Evolutionary conservation across 768 basidiomycete species (phyloP), one percentile per base, ranked within the genome.

Genomic region (Mycena galericulata): DNA sequence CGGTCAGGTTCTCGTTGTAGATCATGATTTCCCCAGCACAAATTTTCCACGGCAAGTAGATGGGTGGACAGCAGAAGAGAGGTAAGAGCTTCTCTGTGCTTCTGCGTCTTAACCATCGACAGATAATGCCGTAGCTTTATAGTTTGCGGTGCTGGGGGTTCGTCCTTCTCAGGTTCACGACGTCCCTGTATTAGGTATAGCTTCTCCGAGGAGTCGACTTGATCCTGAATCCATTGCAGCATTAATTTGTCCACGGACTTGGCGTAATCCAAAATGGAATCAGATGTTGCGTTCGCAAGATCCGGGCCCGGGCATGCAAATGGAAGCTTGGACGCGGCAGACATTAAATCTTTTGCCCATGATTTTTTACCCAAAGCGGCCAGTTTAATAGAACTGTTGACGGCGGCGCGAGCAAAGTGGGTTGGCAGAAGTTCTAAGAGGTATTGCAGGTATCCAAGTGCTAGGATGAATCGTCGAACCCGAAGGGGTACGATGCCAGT

Each of bases 401-500:
- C 18, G 8, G 58, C 65, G 2, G 40, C 57, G 10, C 50, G 51
- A 1, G 58, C 64, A 51, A 38, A 61, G 17, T 47, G 51, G 29
- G 51, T 56, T 1, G 49, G 61, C 3, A 61, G 40, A 18, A 64
- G 72, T 24, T 20, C 38, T 7, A 73, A n/a, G 10, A 75, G 30
- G 43, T 75, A 76, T 6, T 30, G 40, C 17, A 74, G 65, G 34
- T 36, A 36, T 36, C 34, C 53, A 4, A 79, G 60, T 9, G 76
- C 71, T 3, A 76, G 67, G 0, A 59, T 40, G 20, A 72, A 32
- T 1, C 76, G 68, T 18, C 75, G 65, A 43, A 70, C 69, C 3
- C 57, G 68, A 12, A 79, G 46, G 1, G 78, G 78, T 14, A 49
- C 30, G 7, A 78, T 43, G 12, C 74, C 74, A 2, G 77, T 78